Evolutionary conservation across 1,284 basidiomycete species (phyloP), one percentile per base, ranked within the genome.

Genomic region (Malassezia brasiliensis): DNA sequence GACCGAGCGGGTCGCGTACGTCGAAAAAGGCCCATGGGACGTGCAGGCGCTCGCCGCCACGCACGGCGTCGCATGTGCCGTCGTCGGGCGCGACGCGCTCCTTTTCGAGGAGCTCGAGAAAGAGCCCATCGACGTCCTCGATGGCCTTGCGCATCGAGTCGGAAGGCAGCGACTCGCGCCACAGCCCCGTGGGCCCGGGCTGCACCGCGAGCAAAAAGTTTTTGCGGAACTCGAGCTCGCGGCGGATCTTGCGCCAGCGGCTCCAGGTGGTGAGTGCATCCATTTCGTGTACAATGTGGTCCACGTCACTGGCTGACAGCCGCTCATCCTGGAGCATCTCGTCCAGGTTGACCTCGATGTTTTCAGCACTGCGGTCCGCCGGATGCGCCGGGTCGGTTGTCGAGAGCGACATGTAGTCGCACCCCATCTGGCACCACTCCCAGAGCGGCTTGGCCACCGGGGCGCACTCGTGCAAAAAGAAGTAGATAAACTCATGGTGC

Each of bases 291-390:
- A 74, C 31, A 46, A 74, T 66, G 47, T 54, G 56, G 28, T 65
- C 56, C 19, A 69, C 66, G 31, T 74, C 72, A 14, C 58, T 46
- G 15, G 65, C 60, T 22, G 52, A 64, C n/a, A 74, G 54, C 3
- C 68, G 56, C n/a, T 63, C 55, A 45, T 74, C 72, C 39, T 62
- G 59, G 19, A 74, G 59, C 40, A 74, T 52, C 44, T 67, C 68
- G 48, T 74, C 71, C 20, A 72, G 60, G 52, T 74, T 71, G 57
- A 74, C 59, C 56, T 74, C 71, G 35, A 74, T 50, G 50, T 70
- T 64, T 41, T 67, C 64, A 7, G 60, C 65, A 9, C 44, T 53
- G 10, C 68, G 62, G 46, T 74, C 65, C 5, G 62, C 69, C 9
- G 71, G 71, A 47, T 68, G 58, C 31, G 52, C 53, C 9, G 71